Evolutionary conservation across 208 protist genomes (phyloP).

Genomic region (Leptomonas seymouri): DNA sequence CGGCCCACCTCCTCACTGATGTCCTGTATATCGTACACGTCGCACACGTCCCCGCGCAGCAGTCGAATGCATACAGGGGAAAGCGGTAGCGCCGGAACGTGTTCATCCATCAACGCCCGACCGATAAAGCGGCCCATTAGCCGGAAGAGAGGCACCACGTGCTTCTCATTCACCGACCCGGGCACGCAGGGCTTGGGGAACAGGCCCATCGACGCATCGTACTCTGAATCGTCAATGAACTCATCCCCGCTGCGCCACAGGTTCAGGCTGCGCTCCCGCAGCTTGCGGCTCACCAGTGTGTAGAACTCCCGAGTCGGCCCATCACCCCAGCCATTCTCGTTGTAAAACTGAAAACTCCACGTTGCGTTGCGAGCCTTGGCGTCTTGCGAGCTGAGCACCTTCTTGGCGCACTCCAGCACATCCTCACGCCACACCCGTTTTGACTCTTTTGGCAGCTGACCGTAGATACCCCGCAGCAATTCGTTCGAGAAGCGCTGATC

Average conservation of each 20-base stretch:
- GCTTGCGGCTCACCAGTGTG: slow-evolving; percentile 69
- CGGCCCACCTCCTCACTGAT: slow-evolving; percentile 57
- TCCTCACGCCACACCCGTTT: slow-evolving; percentile 68
- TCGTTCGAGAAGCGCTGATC: slow-evolving; percentile 23
- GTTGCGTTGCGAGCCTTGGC: slow-evolving; percentile 40
- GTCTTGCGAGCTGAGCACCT: slow-evolving; percentile 47
- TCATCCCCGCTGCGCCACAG: slow-evolving; percentile 67
- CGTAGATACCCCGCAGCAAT: slow-evolving; percentile 20
- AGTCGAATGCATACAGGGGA: slow-evolving; percentile 74
- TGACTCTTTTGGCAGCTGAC: slow-evolving; percentile 34
- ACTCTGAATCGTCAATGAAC: slow-evolving; percentile 52
- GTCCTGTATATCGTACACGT: slow-evolving; percentile 64
- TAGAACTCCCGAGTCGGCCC: slow-evolving; percentile 93
- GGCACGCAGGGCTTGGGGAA: slow-evolving; percentile 60
- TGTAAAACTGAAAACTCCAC: slow-evolving; percentile 91
- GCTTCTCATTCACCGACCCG: slow-evolving; percentile 13
- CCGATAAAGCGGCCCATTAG: slow-evolving; percentile 82
- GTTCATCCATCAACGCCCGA: slow-evolving; percentile 77
- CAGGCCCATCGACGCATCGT: slow-evolving; percentile 49
- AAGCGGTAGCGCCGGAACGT: slow-evolving; percentile 74
- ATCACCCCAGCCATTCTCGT: slow-evolving; percentile 86
- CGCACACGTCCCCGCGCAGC: slow-evolving; percentile 73
- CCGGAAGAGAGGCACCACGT: slow-evolving; percentile 32
- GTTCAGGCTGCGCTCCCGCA: slow-evolving; percentile 57
- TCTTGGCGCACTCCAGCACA: slow-evolving; percentile 66